Percentiles rank a stretch among this genome's conserved stretches.
Evolutionary conservation across 768 basidiomycete genomes (phyloP).

Genomic region (Boletus vermiculosoides): DNA sequence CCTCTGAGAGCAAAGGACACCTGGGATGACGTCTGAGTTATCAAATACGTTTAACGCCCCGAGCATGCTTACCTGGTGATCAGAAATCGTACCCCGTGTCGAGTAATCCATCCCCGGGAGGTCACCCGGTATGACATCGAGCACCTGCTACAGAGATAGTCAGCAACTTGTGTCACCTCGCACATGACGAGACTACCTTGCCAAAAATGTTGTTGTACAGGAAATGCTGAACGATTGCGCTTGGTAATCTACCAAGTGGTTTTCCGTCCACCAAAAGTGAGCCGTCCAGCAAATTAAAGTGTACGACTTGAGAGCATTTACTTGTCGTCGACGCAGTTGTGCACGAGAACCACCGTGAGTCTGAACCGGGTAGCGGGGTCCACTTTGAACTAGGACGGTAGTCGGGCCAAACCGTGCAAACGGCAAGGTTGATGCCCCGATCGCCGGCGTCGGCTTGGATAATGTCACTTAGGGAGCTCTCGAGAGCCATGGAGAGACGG

Average conservation of each 20-base stretch:
- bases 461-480: too few relatives aligned
- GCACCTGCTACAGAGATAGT: not conserved
- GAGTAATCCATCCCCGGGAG: constrained; percentile 4
- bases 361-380: too few relatives aligned
- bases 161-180: not conserved
- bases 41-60: not conserved
- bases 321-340: too few relatives aligned
- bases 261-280: constrained; percentile 17
- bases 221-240: constrained; percentile 30
- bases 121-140: not conserved
- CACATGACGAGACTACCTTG: constrained; percentile 22
- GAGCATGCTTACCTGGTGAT: not conserved
- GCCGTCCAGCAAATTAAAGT: too few relatives aligned
- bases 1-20: constrained; percentile 19
- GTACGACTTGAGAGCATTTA: too few relatives aligned
- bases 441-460: too few relatives aligned
- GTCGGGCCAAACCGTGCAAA: too few relatives aligned
- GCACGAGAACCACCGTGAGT: too few relatives aligned
- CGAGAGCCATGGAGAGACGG: too few relatives aligned
- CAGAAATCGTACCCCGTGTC: not conserved
- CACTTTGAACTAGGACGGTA: too few relatives aligned
- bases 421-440: too few relatives aligned
- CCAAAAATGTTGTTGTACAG: constrained; percentile 39
- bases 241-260: constrained; percentile 39
- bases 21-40: constrained; percentile 6